Evolutionary conservation across 2,329 filamentous ascomycete genomes (phyloP).

Genomic region (Diatrype stigma): DNA sequence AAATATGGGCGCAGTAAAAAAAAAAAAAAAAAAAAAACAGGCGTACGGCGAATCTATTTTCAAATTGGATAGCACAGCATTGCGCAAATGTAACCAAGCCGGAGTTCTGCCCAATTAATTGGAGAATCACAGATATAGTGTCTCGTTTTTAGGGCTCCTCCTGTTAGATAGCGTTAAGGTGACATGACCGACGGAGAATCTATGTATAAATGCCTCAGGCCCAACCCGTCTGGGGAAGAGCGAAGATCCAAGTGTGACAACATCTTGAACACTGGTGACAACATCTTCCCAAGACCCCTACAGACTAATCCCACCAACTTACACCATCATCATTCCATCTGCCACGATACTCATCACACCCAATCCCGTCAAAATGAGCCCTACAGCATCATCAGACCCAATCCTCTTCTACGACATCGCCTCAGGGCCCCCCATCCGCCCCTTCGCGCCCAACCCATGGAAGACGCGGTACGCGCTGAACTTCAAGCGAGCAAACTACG

Average conservation of each 20-base stretch:
- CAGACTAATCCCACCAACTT: neutral
- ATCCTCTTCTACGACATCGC: constrained; percentile 41
- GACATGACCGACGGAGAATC: too few relatives aligned
- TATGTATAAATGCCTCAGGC: neutral
- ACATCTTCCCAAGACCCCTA: neutral
- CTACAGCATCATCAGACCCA: constrained; percentile 10
- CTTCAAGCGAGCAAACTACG: constrained; percentile 34
- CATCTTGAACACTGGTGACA: neutral
- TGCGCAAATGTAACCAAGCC: too few relatives aligned
- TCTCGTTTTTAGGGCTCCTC: too few relatives aligned
- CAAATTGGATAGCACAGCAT: too few relatives aligned
- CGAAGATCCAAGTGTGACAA: neutral
- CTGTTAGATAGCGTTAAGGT: too few relatives aligned
- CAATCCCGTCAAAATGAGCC: neutral
- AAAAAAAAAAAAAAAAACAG: too few relatives aligned
- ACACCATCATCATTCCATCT: neutral
- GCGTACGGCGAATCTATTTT: too few relatives aligned
- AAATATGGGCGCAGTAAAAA: too few relatives aligned
- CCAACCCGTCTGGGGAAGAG: neutral
- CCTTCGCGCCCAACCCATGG: constrained; percentile 29
- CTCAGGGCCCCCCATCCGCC: constrained; percentile 25
- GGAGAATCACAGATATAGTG: too few relatives aligned
- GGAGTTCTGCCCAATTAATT: too few relatives aligned
- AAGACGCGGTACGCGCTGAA: constrained; percentile 35
- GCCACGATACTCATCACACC: neutral